phyloP scores from a whole-genome alignment of 257 asterid genomes.

The Scutellaria minor region DNA sequence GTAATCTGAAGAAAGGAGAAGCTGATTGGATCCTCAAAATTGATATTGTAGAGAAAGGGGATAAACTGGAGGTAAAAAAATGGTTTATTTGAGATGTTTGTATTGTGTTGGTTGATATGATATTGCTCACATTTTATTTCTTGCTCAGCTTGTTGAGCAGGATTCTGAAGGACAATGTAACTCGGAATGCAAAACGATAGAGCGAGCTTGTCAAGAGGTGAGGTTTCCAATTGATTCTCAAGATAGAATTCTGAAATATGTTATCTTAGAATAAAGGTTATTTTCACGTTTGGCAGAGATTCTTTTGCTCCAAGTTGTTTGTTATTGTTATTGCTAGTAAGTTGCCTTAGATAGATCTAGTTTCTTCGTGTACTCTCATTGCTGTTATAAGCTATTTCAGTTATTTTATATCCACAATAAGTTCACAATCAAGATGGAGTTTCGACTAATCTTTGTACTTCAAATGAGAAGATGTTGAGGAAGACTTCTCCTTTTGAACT shows the following conservation, averaged over 20 bases:
- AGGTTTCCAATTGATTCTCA: slow-evolving; percentile 18
- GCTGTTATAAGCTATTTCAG: no score
- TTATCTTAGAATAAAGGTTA: no score
- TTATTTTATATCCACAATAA: no score
- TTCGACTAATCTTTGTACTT: no score
- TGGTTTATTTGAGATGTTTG: slow-evolving; percentile 4
- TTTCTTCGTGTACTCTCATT: no score
- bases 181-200: slow-evolving; percentile 96
- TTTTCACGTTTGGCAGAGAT: no score
- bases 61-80: slow-evolving; percentile 68
- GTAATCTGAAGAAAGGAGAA: slow-evolving; percentile 93
- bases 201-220: slow-evolving; percentile 97
- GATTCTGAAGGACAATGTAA: slow-evolving; percentile 91
- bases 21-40: slow-evolving; percentile 99
- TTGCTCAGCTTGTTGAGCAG: slow-evolving; percentile 86
- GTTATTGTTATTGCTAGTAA: no score
- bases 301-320: no score
- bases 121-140: slow-evolving; percentile 39
- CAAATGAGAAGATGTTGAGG: no score
- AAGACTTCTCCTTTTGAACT: no score
- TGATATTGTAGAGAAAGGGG: slow-evolving; percentile 88
- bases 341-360: no score
- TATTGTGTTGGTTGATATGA: slow-evolving; percentile 1
- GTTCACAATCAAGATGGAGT: no score
- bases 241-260: background rate